These are phyloP conservation scores for Cryptococcus jaspeensis DNA, from an alignment of 1,284 basidiomycete species.

Conservation along the genomic window DNA sequence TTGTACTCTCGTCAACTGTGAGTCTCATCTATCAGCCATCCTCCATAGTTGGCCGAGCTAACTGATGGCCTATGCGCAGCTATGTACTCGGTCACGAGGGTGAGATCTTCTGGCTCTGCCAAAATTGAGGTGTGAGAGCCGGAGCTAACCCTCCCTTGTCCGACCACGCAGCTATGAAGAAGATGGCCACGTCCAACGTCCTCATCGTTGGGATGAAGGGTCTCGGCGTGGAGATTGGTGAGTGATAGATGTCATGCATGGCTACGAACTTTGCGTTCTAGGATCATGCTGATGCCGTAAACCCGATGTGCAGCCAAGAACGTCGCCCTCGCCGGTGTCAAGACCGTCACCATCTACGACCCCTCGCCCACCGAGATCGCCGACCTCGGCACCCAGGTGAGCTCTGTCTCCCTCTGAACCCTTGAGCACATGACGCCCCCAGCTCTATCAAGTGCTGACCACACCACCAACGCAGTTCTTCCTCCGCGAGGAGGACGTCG, in stretches of 20 bases:
- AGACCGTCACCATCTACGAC: conserved; percentile 95
- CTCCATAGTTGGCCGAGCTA: conserved; percentile 20
- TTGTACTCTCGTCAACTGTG: conserved; percentile 95
- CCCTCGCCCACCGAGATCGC: conserved; percentile 80
- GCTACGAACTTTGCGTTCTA: too few species aligned
- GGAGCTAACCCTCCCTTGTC: conserved; percentile 59
- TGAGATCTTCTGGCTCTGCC: conserved; percentile 43
- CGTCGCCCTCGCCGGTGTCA: conserved; percentile 91
- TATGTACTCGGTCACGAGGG: conserved; percentile 97
- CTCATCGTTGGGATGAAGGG: conserved; percentile 92
- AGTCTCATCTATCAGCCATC: conserved; percentile 47
- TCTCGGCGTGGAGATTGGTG: conserved; percentile 93
- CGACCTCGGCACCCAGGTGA: conserved; percentile 89
- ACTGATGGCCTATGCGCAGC: conserved; percentile 53
- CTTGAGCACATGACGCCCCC: background rate
- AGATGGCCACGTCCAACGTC: conserved; percentile 95
- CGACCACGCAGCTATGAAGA: conserved; percentile 83
- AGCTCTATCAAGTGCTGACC: background rate
- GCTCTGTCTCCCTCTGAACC: conserved; percentile 22
- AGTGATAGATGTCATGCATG: too few species aligned
- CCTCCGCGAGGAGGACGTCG: conserved; percentile 82
- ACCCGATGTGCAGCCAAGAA: conserved; percentile 75
- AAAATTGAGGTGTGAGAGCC: background rate
- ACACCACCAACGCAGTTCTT: conserved; percentile 69
- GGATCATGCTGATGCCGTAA: background rate